Evolutionary conservation across 106 monocot genomes (phyloP).

Genomic region (Platanthera zijinensis): DNA sequence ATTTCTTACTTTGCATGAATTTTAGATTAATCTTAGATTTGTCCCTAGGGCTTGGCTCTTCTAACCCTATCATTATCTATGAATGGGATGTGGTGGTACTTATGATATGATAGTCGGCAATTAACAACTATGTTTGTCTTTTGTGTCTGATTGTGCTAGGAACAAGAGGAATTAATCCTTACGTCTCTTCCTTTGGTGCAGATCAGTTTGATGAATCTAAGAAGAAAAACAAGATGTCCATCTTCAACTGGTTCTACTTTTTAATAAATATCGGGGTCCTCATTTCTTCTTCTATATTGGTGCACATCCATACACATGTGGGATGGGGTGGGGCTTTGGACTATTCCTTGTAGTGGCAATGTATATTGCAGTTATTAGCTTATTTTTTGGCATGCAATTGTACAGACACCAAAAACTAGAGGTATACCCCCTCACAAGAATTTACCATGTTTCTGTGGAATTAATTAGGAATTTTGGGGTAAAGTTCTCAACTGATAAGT

Average conservation of each 20-base stretch:
- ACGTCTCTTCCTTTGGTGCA: constrained; percentile 46
- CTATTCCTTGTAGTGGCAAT: constrained; percentile 32
- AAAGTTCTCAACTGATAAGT: constrained; percentile 21
- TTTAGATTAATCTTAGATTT: not conserved
- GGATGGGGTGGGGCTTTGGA: constrained; percentile 50
- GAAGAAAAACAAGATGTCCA: constrained; percentile 41
- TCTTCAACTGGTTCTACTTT: constrained; percentile 60
- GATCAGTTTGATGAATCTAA: constrained; percentile 46
- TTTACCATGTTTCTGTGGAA: constrained; percentile 43
- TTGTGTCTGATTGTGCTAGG: constrained; percentile 43
- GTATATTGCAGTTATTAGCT: constrained; percentile 37
- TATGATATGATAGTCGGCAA: constrained; percentile 31
- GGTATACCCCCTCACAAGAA: constrained; percentile 37
- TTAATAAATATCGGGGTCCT: constrained; percentile 42
- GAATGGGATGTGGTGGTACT: constrained; percentile 18
- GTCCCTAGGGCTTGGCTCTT: constrained; percentile 21
- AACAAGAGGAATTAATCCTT: constrained; percentile 50
- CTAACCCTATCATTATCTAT: constrained; percentile 28
- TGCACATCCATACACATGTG: constrained; percentile 40
- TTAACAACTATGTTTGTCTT: constrained; percentile 24
- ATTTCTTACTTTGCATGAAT: not conserved
- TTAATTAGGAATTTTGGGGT: constrained; percentile 25
- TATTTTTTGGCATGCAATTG: constrained; percentile 34
- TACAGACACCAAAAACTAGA: constrained; percentile 43
- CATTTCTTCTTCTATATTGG: constrained; percentile 32